Conservation (phyloP, 2,329 filamentous ascomycete genomes). For the Pseudogymnoascus pannorum region DNA sequence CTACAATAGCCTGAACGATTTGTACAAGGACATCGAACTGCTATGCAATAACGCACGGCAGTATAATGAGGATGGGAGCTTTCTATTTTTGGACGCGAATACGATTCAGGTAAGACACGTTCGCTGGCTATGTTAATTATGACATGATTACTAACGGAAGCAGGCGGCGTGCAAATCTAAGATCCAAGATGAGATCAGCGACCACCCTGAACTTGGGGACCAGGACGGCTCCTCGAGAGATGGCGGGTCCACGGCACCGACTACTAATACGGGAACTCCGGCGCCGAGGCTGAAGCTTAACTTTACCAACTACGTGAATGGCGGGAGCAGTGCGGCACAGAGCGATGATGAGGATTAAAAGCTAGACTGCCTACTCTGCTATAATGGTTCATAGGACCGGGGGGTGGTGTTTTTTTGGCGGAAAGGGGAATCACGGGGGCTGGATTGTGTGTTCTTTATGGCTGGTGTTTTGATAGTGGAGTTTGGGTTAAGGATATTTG, state of each 20-base stretch:
- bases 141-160: constrained; percentile 29
- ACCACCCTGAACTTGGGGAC: constrained; percentile 48
- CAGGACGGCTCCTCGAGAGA: constrained; percentile 37
- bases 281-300: constrained; percentile 58
- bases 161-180: constrained; percentile 51
- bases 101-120: constrained; percentile 70
- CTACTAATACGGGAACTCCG: constrained; percentile 53
- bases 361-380: constrained; percentile 6
- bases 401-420: constrained; percentile 7
- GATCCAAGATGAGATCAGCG: constrained; percentile 45
- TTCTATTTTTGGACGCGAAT: constrained; percentile 87
- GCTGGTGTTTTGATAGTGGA: constrained; percentile 2
- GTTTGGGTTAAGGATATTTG: neutral
- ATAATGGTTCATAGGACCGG: constrained; percentile 7
- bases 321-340: constrained; percentile 36
- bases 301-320: constrained; percentile 39
- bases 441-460: constrained; percentile 8
- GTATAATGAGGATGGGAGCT: constrained; percentile 93
- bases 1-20: constrained; percentile 72
- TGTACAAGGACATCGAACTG: constrained; percentile 74
- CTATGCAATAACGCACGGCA: constrained; percentile 88
- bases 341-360: constrained; percentile 44
- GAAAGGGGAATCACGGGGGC: neutral
- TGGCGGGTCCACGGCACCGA: constrained; percentile 38
- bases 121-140: neutral